Conservation (phyloP, 78 protist species). For the Dictyostelium purpureum region DNA sequence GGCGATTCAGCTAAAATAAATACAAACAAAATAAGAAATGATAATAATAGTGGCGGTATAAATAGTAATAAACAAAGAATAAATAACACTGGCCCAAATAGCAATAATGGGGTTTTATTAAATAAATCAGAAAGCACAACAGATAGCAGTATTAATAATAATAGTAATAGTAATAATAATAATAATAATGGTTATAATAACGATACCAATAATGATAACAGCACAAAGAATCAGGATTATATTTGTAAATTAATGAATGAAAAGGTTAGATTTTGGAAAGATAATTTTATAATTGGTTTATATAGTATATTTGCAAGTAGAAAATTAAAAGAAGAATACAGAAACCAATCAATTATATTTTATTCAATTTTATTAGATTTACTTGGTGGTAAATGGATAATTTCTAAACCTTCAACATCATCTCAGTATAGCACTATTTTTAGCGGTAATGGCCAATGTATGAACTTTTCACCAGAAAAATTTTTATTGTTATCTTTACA, state of each 20-base stretch:
- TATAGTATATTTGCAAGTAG: slow-evolving; percentile 23
- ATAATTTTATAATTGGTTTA: neutral
- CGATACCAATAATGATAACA: neutral
- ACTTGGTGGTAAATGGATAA: slow-evolving; percentile 6
- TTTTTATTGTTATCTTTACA: slow-evolving; percentile 4
- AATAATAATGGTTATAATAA: neutral
- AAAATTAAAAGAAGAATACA: slow-evolving; percentile 3
- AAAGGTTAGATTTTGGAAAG: neutral
- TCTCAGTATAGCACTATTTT: no score
- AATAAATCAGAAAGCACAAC: no score
- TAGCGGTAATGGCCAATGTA: neutral
- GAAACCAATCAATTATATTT: slow-evolving; percentile 38
- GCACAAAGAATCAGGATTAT: neutral
- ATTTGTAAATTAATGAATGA: neutral
- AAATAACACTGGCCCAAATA: no score
- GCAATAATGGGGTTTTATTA: no score
- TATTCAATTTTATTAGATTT: slow-evolving; percentile 26
- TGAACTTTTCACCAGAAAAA: neutral
- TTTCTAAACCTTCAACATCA: neutral
- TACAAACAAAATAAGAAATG: no score
- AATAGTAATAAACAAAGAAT: no score
- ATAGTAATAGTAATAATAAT: neutral
- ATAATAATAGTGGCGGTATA: no score
- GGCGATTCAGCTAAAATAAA: neutral
- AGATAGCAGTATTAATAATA: no score